Evolutionary conservation across 2,329 filamentous ascomycete genomes (phyloP).

Genomic region (Hymenoscyphus infarciens): DNA sequence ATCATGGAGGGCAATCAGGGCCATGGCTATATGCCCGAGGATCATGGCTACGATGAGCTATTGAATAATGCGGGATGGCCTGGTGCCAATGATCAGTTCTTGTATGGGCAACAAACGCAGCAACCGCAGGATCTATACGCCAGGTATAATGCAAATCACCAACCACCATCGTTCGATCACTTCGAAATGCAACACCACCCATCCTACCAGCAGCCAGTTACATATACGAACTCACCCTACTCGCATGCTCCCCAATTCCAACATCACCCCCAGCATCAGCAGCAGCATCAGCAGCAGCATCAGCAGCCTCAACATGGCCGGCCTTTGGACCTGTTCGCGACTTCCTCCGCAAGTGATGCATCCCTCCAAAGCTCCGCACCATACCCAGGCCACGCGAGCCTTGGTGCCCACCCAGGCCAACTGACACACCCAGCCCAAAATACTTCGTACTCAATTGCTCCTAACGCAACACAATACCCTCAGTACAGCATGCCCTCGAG

Average conservation of each 20-base stretch:
- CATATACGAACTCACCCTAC: conserved; percentile 31
- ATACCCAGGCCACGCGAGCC: conserved; percentile 9
- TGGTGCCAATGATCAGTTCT: conserved; percentile 23
- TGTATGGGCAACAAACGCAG: conserved; percentile 23
- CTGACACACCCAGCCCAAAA: conserved; percentile 20
- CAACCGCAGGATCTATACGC: conserved; percentile 7
- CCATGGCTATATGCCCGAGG: conserved; percentile 28
- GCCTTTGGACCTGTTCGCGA: conserved; percentile 28
- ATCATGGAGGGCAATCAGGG: conserved; percentile 32
- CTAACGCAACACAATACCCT: conserved; percentile 30
- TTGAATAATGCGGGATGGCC: conserved; percentile 28
- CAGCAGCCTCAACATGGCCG: conserved; percentile 21
- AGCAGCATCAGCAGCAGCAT: conserved; percentile 24
- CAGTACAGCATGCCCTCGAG: conserved; percentile 28
- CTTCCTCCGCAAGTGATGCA: conserved; percentile 27
- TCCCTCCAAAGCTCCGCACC: conserved; percentile 25
- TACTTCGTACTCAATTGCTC: conserved; percentile 29
- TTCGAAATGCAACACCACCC: conserved; percentile 1
- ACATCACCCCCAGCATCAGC: conserved; percentile 20
- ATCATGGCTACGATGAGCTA: conserved; percentile 31
- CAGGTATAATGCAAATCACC: conserved; percentile 1
- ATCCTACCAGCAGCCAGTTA: conserved; percentile 28
- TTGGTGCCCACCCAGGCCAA: not conserved
- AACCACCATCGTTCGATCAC: conserved; percentile 27
- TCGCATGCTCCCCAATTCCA: conserved; percentile 26